Evolutionary conservation across 2,329 filamentous ascomycete genomes (phyloP), one percentile per base, ranked within the genome.

Genomic region (Cucurbitaria berberidis): DNA sequence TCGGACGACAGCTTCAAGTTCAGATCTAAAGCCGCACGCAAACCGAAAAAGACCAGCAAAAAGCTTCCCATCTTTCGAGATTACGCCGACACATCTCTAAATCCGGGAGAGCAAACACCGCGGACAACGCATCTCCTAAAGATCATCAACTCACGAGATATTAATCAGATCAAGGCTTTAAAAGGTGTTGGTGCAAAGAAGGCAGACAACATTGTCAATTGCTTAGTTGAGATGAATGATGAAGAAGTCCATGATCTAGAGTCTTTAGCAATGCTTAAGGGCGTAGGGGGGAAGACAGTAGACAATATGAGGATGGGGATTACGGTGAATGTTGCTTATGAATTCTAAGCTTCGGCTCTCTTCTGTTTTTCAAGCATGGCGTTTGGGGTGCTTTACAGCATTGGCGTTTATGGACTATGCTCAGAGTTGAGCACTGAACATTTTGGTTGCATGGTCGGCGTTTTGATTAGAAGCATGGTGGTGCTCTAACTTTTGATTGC

Each of bases 111-210:
- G 39, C 67, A 72, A 13, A 82, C 84, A 1, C 86, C 86, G 1
- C 81, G 85, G 3, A 87, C 87, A 6, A 80, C 80, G 57, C 82
- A 84, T 53, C 76, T 92, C 2, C 80, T 92, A 2, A 79, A 84
- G 41, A 88, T 91, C 64, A 84, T 92, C 75, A 92, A 92, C 77
- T 90, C 87, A 18, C 82, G 87, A 43, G 86, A 92, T 55, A 75
- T 88, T 16, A 77, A 77, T 13, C 80, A 84, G 67, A 91, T 92
- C 73, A 84, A 83, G 64, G 77, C 84, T 3, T 79, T 92, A 1
- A 85, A 86, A 34, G 89, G 89, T 1, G 86, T 92, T 10, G 89
- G 89, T 0, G 80, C 85, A 1, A 91, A 91, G 77, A 89, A 87
- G 71, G 89, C 89, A 2, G 78, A 81, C 52, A 76, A 74, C 10